These are phyloP conservation scores for Nitzschia palea DNA, from an alignment of 108 stramenopile genomes.

Conservation along the genomic window DNA sequence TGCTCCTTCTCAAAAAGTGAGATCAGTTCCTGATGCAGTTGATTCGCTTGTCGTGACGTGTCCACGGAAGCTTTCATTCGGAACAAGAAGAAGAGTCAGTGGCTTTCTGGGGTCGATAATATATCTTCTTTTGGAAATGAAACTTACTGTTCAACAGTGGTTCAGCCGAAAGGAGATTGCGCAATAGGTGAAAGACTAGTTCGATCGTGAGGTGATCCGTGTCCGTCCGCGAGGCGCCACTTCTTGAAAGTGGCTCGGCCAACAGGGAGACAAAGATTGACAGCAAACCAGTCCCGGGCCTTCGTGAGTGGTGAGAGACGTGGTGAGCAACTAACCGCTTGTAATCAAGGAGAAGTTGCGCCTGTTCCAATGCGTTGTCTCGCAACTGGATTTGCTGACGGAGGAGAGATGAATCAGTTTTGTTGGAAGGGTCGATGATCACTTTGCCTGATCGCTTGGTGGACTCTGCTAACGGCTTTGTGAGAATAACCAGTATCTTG, in stretches of 20 bases:
- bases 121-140: neutral
- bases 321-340: conserved; percentile 68
- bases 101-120: too few relatives aligned
- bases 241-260: conserved; percentile 75
- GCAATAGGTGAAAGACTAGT: conserved; percentile 83
- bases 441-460: conserved; percentile 69
- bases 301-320: conserved; percentile 42
- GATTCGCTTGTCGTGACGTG: conserved; percentile 27
- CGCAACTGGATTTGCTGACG: conserved; percentile 74
- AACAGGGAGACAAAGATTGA: conserved; percentile 81
- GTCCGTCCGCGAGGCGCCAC: conserved; percentile 58
- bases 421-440: conserved; percentile 59
- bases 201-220: conserved; percentile 85
- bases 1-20: conserved; percentile 72
- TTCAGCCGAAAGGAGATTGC: conserved; percentile 67
- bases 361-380: conserved; percentile 82
- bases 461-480: conserved; percentile 77
- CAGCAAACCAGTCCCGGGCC: conserved; percentile 53
- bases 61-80: conserved; percentile 37
- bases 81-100: neutral
- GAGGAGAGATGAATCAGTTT: conserved; percentile 42
- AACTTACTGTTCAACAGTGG: conserved; percentile 47
- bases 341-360: conserved; percentile 73
- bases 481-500: conserved; percentile 87
- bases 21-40: conserved; percentile 73